Percentiles rank a stretch among this genome's conserved stretches.
phyloP scores from a whole-genome alignment of 805 yeast species.

The Candida bentonensis region DNA sequence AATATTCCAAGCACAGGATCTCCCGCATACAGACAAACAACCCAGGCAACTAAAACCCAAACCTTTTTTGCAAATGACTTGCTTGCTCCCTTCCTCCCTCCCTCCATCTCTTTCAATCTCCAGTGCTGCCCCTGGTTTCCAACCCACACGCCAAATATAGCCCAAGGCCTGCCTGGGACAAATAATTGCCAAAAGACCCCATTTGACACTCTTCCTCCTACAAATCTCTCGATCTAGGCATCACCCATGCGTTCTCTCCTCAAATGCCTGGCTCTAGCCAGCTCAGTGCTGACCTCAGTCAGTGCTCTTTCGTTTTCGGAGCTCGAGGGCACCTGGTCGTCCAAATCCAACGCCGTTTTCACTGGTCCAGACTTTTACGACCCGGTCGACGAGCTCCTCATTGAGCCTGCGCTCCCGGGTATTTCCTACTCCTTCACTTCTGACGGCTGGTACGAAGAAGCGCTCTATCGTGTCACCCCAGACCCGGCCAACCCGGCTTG shows the following conservation, averaged over 20 bases:
- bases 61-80: too few species aligned
- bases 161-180: too few species aligned
- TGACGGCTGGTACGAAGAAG: constrained; percentile 87
- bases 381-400: constrained; percentile 86
- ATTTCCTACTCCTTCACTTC: constrained; percentile 82
- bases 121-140: too few species aligned
- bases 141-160: too few species aligned
- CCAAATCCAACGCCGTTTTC: constrained; percentile 85
- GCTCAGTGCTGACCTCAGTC: neutral
- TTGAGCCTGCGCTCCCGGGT: constrained; percentile 95
- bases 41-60: too few species aligned
- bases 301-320: constrained; percentile 3
- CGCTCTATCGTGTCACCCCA: constrained; percentile 53
- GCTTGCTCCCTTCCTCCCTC: too few species aligned
- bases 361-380: constrained; percentile 92
- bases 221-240: too few species aligned
- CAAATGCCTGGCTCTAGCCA: neutral
- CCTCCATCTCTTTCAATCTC: too few species aligned
- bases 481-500: constrained; percentile 48
- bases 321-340: constrained; percentile 85
- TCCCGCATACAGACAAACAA: too few species aligned
- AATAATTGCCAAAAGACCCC: too few species aligned
- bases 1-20: too few species aligned
- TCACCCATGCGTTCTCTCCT: neutral
- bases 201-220: too few species aligned